Base-by-base conservation (phyloP, 2,329 filamentous ascomycete genomes). In the Neofusicoccum laricinum region DNA sequence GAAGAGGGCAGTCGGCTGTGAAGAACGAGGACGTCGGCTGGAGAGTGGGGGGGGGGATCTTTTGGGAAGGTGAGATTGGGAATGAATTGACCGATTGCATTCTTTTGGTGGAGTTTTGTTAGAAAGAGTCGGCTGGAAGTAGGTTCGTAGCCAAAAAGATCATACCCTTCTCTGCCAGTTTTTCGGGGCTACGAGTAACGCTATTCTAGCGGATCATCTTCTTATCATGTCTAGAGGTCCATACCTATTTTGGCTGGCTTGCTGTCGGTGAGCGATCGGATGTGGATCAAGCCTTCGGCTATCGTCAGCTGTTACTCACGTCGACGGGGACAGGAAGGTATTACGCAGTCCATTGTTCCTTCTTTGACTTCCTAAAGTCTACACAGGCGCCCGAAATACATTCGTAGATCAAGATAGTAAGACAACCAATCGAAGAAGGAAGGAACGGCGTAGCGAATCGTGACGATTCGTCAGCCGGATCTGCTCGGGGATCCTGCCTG, bases 111-210 rank as follows among this genome's bases (percentile, higher is more conserved):
- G 12, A 2, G 1, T 32, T 32, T 49, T 49, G 36, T 46, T 59
- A 59, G 55, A 59, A 59, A 21, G 55, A 46, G 53, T 17, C 15
- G 55, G 41, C 41, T 59, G 55, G 41, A 48, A 46, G 41, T 59
- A 46, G 55, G 41, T 59, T 19, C 43, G 30, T 59, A 59, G 55
- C 55, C 40, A 36, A 59, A 59, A 59, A 59, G 5, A 32, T 21
- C 38, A 38, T 46, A 45, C 30, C 55, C 41, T 59, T 19, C 55
- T 59, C 30, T 59, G 41, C 40, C 17, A 7, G 11, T n/a, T 48
- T 40, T 17, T 25, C 5, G 34, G 19, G 15, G 11, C 19, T 32
- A 15, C 10, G 25, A 10, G 21, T 17, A 3, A 32, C 7, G 2
- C n/a, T n/a, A 14, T 17, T 34, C n/a, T 30, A 12, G 48, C 30